Evolutionary conservation across 83 land plant species (phyloP), one percentile per base, ranked within the genome.

Genomic region (Picea abies): DNA sequence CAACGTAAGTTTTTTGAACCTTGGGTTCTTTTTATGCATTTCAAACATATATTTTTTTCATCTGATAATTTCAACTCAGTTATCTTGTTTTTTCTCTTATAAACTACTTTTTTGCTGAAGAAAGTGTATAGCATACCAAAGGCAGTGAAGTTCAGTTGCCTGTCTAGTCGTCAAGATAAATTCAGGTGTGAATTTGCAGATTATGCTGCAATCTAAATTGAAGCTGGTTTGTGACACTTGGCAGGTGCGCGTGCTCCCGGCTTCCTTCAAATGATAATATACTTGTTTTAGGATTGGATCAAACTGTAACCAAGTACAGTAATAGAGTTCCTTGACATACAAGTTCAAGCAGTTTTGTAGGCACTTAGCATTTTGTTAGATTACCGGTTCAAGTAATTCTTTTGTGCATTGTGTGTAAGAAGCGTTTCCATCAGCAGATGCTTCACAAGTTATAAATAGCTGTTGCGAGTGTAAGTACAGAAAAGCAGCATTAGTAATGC

Each of bases 1-100:
- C 76, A 71, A 7, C 29, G 76, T 71, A 17, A 71, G 76, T 71
- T 71, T 71, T n/a, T 37, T 71, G 47, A 71, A 39, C 49, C 76
- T 71, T n/a, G 6, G 76, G 15, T 56, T 14, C 60, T 56, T 56
- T 56, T 14, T 56, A 3, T 56, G 60, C 16, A 14, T 56, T 14
- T 56, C 60, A 56, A 14, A 14, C 60, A 39, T 29, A 19, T 17
- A 2, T 19, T 37, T 39, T 29, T 37, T 71, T 39, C 22, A 37
- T 37, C 41, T 39, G 76, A 71, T 29, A 71, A 39, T 71, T 39
- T 71, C 49, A 39, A 26, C 76, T 71, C 8, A 35, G 19, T 71
- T 37, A 2, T n/a, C 4, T 6, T 6, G 35, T 71, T 26, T 71
- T 39, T 37, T 9, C 23, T 10, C 37, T 71, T 39, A 1, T 71